Conservation (phyloP, 345 rosid genomes). For the Combretum micranthum region DNA sequence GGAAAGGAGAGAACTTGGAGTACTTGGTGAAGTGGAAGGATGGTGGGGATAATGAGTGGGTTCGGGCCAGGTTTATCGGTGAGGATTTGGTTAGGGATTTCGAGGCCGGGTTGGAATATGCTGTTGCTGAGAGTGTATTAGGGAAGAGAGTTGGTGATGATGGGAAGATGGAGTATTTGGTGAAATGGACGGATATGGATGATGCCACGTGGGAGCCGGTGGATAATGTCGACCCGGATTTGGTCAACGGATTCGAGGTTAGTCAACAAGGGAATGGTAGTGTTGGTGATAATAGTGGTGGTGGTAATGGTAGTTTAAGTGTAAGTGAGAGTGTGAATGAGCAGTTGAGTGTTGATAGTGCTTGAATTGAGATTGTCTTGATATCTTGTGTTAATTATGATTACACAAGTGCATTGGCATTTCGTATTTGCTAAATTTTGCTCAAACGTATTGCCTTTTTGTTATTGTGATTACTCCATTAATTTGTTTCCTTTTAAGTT, state of each 20-base stretch:
- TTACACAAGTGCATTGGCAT: no score
- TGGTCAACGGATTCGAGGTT: slow-evolving; percentile 47
- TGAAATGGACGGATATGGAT: slow-evolving; percentile 69
- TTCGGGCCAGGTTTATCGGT: slow-evolving; percentile 43
- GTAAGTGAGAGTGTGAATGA: no score
- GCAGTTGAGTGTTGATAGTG: no score
- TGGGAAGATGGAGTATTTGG: slow-evolving; percentile 55
- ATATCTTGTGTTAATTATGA: no score
- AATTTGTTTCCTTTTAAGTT: no score
- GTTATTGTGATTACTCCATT: no score
- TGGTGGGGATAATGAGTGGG: slow-evolving; percentile 77
- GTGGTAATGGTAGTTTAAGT: no score
- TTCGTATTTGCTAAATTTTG: no score
- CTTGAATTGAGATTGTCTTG: no score
- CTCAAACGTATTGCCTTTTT: no score
- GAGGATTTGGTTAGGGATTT: slow-evolving; percentile 72
- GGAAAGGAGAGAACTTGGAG: slow-evolving; percentile 62
- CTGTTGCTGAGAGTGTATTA: slow-evolving; percentile 62
- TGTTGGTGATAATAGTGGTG: neutral
- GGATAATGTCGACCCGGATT: slow-evolving; percentile 66
- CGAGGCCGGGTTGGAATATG: slow-evolving; percentile 82
- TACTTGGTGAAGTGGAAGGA: slow-evolving; percentile 84
- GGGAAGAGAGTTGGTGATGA: slow-evolving; percentile 62
- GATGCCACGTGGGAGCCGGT: slow-evolving; percentile 94
- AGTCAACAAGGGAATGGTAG: slow-evolving; percentile 1